phyloP scores from a whole-genome alignment of 2,329 filamentous ascomycete species.

The Rhinocladiella mackenziei region DNA sequence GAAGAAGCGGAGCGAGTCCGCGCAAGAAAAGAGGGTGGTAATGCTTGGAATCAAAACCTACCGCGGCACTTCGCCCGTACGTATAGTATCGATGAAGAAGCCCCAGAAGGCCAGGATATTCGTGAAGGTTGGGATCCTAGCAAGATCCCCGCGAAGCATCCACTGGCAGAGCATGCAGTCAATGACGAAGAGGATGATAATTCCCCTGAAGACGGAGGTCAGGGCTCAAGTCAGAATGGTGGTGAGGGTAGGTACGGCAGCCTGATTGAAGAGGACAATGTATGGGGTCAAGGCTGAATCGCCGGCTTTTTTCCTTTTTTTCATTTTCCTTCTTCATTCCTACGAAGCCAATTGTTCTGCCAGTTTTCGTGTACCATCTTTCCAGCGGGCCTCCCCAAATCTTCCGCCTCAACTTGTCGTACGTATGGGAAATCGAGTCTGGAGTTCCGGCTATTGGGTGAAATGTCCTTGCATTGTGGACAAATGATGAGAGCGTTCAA shows the following conservation, averaged over 20 bases:
- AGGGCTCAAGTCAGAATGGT: constrained; percentile 2
- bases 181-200: constrained; percentile 25
- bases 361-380: no score
- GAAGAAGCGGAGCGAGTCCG: constrained; percentile 61
- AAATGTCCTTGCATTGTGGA: no score
- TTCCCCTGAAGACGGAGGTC: constrained; percentile 11
- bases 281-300: constrained; percentile 18
- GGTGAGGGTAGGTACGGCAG: constrained; percentile 18
- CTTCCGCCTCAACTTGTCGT: no score
- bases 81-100: constrained; percentile 24
- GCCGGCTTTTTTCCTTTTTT: neutral
- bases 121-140: constrained; percentile 29
- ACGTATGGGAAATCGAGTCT: no score
- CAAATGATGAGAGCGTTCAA: no score
- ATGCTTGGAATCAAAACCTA: constrained; percentile 53
- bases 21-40: constrained; percentile 58
- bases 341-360: no score
- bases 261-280: constrained; percentile 25
- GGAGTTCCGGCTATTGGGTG: no score
- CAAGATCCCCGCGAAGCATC: constrained; percentile 23
- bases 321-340: neutral
- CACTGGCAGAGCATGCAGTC: constrained; percentile 28
- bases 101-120: constrained; percentile 25
- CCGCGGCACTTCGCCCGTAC: constrained; percentile 29
- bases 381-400: no score